Evolutionary conservation across 305 asterid species (phyloP).

Genomic region (Rubia balearica): DNA sequence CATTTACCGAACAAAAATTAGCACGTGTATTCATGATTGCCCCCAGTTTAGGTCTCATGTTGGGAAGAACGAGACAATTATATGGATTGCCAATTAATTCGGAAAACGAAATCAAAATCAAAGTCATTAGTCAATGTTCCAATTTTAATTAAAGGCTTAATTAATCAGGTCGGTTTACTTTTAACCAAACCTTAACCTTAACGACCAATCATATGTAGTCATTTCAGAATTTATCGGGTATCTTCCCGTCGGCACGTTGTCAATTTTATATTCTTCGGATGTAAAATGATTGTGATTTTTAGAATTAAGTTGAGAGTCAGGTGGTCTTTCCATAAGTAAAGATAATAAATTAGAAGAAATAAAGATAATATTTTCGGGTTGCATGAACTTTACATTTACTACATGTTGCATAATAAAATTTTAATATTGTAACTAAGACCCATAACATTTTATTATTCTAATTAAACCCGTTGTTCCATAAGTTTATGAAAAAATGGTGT

Average conservation of each 20-base stretch:
- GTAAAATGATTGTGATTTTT: background rate
- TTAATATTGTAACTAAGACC: no score
- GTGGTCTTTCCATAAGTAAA: no score
- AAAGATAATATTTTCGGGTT: no score
- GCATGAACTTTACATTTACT: no score
- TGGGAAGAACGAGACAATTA: slow-evolving; percentile 34
- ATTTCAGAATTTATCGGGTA: background rate
- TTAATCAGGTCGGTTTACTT: slow-evolving; percentile 1
- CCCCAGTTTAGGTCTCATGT: slow-evolving; percentile 43
- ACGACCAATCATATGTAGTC: background rate
- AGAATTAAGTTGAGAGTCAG: no score
- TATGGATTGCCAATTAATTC: background rate
- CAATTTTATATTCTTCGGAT: background rate
- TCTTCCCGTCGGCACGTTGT: slow-evolving; percentile 12
- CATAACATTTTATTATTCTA: no score
- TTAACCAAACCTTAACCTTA: background rate
- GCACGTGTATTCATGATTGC: slow-evolving; percentile 32
- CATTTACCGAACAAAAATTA: slow-evolving; percentile 10
- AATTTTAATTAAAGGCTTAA: background rate
- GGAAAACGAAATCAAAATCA: background rate
- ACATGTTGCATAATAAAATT: no score
- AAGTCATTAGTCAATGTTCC: slow-evolving; percentile 25
- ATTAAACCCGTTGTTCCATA: no score
- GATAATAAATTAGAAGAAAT: no score
- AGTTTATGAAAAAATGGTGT: no score